Base-by-base conservation (phyloP, 1,284 basidiomycete genomes). In the Cystobasidium pallidum region DNA sequence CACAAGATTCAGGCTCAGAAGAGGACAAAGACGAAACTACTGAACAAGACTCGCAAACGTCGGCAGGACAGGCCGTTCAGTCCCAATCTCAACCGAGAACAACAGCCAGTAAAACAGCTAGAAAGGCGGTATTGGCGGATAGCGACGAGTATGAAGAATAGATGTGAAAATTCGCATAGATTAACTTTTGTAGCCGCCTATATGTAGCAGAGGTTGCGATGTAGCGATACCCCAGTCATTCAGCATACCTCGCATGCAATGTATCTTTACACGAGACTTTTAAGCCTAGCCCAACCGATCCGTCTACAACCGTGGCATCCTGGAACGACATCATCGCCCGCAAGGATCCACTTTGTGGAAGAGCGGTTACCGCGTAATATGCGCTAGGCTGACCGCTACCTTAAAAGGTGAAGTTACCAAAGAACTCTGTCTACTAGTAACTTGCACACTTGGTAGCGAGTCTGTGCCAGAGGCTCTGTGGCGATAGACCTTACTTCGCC, bases 111-210 rank as follows among this genome's bases (percentile, higher is more conserved):
- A 51, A 43, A n/a, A 32, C 34, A 34, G 54, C 66, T 15, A 57
- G 41, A 39, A 67, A 67, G 30, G 39, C 66, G 2, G 66, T 59
- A 32, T 17, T 47, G 7, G 67, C 54, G 11, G 57, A 52, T 28
- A 70, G 67, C 32, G 67, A 70, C 34, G 67, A 70, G 28, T 70
- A 70, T 24, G 45, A 70, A 21, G 54, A 68, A 32, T 68, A 49
- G 34, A 36, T n/a, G 3, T 19, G 28, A n/a, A 21, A 49, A n/a
- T n/a, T n/a, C 4, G 17, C 32, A 30, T 3, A 2, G 11, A 55
- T 11, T 11, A 61, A 11, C 58, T 43, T 28, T 4, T 61, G 58
- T 61, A 61, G 58, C 58, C 43, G 17, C 19, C 34, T 10, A 10
- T 32, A 6, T 28, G 49, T 51, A 51, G 21, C 49, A 51, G n/a